Percentiles rank a stretch among this genome's conserved stretches.
Conservation (phyloP, 148 eudicot genomes). For the Persicaria maculosa region DNA sequence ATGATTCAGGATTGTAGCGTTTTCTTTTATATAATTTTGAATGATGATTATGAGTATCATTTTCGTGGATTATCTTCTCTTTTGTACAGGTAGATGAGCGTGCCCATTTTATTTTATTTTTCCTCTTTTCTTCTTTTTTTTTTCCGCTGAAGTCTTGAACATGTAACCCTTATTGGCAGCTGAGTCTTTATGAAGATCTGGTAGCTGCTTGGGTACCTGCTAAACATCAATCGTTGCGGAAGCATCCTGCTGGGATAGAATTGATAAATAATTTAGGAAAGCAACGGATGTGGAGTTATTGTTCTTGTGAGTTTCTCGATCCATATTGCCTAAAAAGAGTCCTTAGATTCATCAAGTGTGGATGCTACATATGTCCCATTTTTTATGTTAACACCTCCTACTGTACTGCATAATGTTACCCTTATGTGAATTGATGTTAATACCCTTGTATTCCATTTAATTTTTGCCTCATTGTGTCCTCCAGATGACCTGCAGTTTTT, state of each 20-base stretch:
- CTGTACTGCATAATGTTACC: neutral
- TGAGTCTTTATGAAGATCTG: constrained; percentile 98
- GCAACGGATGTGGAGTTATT: constrained; percentile 80
- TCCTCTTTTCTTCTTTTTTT: neutral
- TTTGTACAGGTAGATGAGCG: neutral
- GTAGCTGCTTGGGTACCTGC: constrained; percentile 99
- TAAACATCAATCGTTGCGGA: constrained; percentile 79
- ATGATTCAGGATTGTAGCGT: neutral
- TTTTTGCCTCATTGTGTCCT: constrained; percentile 14
- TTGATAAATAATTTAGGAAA: constrained; percentile 68
- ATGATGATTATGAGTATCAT: neutral
- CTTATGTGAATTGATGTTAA: neutral
- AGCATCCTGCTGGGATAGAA: constrained; percentile 78
- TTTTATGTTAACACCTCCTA: neutral
- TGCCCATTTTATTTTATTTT: neutral
- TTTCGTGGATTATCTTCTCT: neutral
- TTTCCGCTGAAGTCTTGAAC: neutral
- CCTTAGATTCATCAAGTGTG: neutral
- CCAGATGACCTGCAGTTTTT: constrained; percentile 86
- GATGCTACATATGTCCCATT: neutral
- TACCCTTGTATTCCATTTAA: neutral
- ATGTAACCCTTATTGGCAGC: constrained; percentile 37
- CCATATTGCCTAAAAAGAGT: neutral
- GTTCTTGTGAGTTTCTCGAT: constrained; percentile 67
- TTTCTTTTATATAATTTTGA: neutral